phyloP scores from a whole-genome alignment of 345 rosid species.

The Euphorbia pulcherrima region DNA sequence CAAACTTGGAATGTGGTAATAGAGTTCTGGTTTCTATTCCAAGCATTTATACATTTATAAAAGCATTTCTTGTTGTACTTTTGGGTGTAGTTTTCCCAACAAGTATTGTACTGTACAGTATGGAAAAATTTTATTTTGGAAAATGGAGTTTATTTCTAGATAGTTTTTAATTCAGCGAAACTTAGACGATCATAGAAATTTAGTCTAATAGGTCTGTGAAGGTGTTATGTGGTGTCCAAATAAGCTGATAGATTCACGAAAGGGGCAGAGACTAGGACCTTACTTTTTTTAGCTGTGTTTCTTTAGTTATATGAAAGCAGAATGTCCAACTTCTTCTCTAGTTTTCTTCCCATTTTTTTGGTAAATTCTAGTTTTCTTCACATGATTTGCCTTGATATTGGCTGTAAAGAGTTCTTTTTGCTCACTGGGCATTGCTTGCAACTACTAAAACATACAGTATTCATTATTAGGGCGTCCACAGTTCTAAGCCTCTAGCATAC shows the following conservation, averaged over 20 bases:
- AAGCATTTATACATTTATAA: not conserved
- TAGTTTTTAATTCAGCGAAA: not conserved
- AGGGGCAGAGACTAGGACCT: not conserved
- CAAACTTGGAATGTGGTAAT: not conserved
- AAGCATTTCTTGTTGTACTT: not conserved
- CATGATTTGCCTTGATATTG: not conserved
- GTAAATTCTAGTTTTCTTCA: too few relatives aligned
- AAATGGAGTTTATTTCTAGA: not conserved
- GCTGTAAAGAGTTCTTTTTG: not conserved
- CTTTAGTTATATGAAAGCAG: not conserved
- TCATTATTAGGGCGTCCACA: not conserved
- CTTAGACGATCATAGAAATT: not conserved
- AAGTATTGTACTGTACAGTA: too few relatives aligned
- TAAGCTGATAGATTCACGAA: not conserved
- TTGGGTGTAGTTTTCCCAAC: not conserved
- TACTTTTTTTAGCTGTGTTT: not conserved
- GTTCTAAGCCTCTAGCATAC: not conserved
- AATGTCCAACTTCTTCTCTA: not conserved
- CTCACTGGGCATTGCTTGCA: not conserved
- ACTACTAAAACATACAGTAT: not conserved
- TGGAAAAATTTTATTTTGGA: not conserved
- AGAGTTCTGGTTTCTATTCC: not conserved
- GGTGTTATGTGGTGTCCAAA: not conserved
- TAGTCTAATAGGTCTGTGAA: not conserved
- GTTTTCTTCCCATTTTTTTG: not conserved